Evolutionary conservation across 257 asterid genomes (phyloP).

Genomic region (Salvia rosmarinus): DNA sequence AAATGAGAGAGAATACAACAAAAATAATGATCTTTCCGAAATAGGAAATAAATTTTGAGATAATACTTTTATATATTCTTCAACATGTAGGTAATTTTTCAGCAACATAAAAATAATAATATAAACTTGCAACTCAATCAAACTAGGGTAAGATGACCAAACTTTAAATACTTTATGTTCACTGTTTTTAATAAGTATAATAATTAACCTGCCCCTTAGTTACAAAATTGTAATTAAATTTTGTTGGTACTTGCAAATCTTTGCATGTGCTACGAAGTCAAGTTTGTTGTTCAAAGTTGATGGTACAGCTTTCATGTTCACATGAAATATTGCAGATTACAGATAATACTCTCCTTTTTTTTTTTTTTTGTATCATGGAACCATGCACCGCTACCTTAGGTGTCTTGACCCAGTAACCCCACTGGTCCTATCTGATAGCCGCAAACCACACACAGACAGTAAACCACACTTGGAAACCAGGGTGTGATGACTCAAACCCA

Average conservation of each 20-base stretch:
- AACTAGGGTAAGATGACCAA: no score
- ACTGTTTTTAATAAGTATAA: background rate
- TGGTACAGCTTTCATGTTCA: constrained; percentile 30
- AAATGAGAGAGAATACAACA: background rate
- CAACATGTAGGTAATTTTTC: no score
- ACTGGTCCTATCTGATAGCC: no score
- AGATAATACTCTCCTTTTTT: constrained; percentile 2
- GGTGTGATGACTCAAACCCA: no score
- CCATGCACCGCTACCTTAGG: no score
- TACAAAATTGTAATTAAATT: background rate
- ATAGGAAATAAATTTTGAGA: background rate
- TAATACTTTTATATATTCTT: background rate
- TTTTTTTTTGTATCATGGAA: no score
- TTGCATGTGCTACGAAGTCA: constrained; percentile 34
- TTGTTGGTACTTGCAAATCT: constrained; percentile 14
- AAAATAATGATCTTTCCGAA: background rate
- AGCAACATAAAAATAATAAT: no score
- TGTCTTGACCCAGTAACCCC: no score
- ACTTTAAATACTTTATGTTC: no score
- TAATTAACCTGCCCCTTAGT: background rate
- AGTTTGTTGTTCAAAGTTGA: constrained; percentile 11
- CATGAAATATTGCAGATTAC: constrained; percentile 34
- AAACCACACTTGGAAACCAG: no score
- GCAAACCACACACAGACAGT: no score
- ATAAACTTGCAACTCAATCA: no score